These are phyloP conservation scores for Candida corydali DNA, from an alignment of 805 yeast genomes.

Conservation along the genomic window DNA sequence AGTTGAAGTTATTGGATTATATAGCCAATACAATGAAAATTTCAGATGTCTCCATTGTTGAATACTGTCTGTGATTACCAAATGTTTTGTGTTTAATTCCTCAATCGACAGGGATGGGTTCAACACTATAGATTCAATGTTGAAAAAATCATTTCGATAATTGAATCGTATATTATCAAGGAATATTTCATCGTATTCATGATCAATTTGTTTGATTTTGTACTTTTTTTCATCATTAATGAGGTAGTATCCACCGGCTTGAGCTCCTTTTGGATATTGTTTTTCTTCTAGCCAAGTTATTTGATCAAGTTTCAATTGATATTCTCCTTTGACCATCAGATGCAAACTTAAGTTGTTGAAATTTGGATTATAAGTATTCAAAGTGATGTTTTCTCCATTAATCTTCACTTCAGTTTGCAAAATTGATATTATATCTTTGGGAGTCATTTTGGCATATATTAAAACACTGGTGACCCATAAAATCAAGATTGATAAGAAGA, in stretches of 20 bases:
- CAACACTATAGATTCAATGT: conserved; percentile 30
- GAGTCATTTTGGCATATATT: conserved; percentile 22
- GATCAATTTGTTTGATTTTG: conserved; percentile 23
- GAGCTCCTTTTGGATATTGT: conserved; percentile 26
- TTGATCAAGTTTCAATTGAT: conserved; percentile 12
- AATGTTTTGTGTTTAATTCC: conserved; percentile 36
- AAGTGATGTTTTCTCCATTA: conserved; percentile 26
- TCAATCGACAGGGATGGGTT: conserved; percentile 41
- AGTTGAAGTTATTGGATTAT: conserved; percentile 18
- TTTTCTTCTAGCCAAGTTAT: conserved; percentile 25
- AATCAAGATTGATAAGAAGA: conserved; percentile 5
- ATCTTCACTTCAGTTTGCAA: conserved; percentile 19
- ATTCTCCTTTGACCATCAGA: conserved; percentile 19
- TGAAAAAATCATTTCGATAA: conserved; percentile 37
- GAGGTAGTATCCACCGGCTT: conserved; percentile 28
- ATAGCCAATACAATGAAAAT: conserved; percentile 37
- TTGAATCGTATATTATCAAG: conserved; percentile 30
- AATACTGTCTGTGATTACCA: conserved; percentile 49
- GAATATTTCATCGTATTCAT: conserved; percentile 23
- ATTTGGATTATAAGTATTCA: conserved; percentile 24
- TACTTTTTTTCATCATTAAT: conserved; percentile 12
- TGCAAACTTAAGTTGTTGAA: conserved; percentile 26
- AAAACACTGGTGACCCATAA: conserved; percentile 27
- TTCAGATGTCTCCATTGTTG: conserved; percentile 42
- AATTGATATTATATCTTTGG: conserved; percentile 16